Evolutionary conservation across 2,329 filamentous ascomycete species (phyloP).

Genomic region (Colletotrichum trifolii): DNA sequence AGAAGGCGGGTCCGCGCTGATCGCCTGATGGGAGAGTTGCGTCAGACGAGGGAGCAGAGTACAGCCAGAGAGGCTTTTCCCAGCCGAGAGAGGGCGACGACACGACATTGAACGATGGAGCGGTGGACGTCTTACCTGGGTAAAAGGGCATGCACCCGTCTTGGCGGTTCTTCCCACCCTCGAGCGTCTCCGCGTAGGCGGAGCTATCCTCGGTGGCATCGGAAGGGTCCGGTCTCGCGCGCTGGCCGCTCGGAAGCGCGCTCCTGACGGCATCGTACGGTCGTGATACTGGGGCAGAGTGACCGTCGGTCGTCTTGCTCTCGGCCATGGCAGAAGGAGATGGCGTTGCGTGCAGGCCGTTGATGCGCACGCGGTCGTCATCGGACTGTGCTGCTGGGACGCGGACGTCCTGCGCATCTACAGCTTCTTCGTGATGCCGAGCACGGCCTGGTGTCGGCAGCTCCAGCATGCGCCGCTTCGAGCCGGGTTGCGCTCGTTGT

Average conservation of each 20-base stretch:
- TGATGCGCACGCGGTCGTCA: not conserved
- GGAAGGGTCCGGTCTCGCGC: slow-evolving; percentile 18
- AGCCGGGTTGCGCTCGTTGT: slow-evolving; percentile 9
- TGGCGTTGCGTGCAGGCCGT: not conserved
- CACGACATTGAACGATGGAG: not conserved
- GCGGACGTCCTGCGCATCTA: not conserved
- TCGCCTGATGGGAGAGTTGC: not conserved
- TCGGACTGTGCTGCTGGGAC: slow-evolving; percentile 20
- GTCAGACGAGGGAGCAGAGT: not conserved
- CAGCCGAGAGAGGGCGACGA: not conserved
- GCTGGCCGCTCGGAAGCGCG: slow-evolving; percentile 10
- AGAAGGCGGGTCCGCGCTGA: slow-evolving; percentile 20
- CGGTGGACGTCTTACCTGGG: slow-evolving; percentile 9
- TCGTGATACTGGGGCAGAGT: not conserved
- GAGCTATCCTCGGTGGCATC: slow-evolving; percentile 29
- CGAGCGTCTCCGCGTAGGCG: slow-evolving; percentile 28
- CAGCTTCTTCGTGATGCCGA: not conserved
- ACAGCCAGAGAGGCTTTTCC: not conserved
- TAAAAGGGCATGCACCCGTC: slow-evolving; percentile 27
- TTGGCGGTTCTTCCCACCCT: slow-evolving; percentile 16
- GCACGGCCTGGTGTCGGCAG: not conserved
- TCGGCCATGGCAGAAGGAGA: not conserved
- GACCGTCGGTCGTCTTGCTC: not conserved
- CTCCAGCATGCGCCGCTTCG: slow-evolving; percentile 8
- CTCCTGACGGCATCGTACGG: slow-evolving; percentile 27